These are phyloP conservation scores for Cordyceps cicadae DNA, from an alignment of 2,329 filamentous ascomycete genomes.

Conservation along the genomic window DNA sequence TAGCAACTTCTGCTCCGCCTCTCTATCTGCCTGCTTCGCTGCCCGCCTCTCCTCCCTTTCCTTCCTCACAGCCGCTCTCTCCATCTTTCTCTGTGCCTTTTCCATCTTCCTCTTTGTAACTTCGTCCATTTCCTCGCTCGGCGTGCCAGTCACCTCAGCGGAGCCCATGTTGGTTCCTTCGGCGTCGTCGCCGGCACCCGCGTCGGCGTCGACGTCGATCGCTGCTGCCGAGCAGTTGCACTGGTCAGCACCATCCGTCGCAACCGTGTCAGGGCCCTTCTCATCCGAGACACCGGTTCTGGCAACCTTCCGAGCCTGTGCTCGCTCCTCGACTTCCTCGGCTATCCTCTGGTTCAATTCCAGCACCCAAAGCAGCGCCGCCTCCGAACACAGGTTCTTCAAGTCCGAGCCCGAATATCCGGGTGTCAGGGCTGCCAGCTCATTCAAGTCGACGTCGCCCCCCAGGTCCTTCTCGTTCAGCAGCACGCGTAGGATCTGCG, in stretches of 20 bases:
- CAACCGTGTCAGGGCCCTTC: background rate
- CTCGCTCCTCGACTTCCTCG: background rate
- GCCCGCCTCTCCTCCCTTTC: background rate
- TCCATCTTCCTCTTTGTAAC: too few species aligned
- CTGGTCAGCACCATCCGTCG: too few species aligned
- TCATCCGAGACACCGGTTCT: background rate
- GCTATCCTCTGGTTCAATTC: background rate
- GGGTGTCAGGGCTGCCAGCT: slow-evolving; percentile 35
- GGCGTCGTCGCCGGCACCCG: background rate
- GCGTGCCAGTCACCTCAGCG: too few species aligned
- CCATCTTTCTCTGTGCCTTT: background rate
- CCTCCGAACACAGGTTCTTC: slow-evolving; percentile 37
- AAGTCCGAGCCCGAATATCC: slow-evolving; percentile 44
- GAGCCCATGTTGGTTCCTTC: too few species aligned
- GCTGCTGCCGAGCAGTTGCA: background rate
- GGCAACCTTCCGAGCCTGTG: background rate
- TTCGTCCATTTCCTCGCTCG: too few species aligned
- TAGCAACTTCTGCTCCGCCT: background rate
- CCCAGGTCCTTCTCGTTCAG: slow-evolving; percentile 35
- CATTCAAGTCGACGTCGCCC: slow-evolving; percentile 30
- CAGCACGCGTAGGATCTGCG: slow-evolving; percentile 39
- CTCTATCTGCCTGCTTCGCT: background rate
- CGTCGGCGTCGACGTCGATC: background rate
- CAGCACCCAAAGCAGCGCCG: background rate
- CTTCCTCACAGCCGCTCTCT: background rate